Evolutionary conservation across 2,329 filamentous ascomycete species (phyloP).

Genomic region (Cladosporium phlei): DNA sequence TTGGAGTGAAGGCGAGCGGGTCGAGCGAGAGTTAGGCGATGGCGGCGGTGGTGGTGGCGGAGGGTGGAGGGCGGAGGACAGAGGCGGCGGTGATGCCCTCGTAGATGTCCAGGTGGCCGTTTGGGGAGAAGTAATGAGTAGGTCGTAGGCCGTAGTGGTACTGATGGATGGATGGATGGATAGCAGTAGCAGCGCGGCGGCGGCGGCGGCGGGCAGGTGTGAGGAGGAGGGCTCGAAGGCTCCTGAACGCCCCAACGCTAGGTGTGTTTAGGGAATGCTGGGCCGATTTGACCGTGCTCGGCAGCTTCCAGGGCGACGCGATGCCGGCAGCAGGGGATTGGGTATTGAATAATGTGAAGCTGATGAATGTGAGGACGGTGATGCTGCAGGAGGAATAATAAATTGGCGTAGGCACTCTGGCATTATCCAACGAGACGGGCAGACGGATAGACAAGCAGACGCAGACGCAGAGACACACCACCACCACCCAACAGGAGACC

Average conservation of each 20-base stretch:
- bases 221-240: slow-evolving; percentile 5
- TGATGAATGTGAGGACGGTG: background rate
- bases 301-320: slow-evolving; percentile 10
- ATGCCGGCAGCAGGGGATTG: background rate
- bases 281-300: slow-evolving; percentile 9
- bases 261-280: slow-evolving; percentile 13
- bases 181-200: background rate
- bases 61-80: background rate
- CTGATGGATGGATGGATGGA: background rate
- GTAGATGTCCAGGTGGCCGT: background rate
- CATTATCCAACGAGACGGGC: too few relatives aligned
- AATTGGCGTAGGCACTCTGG: too few relatives aligned
- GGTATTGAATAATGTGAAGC: too few relatives aligned
- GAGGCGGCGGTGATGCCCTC: background rate
- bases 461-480: too few relatives aligned
- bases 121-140: background rate
- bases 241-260: slow-evolving; percentile 12
- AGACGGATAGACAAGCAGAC: too few relatives aligned
- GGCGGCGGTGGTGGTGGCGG: background rate
- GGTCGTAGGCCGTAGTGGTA: background rate
- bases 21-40: slow-evolving; percentile 9
- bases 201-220: slow-evolving; percentile 10
- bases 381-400: background rate
- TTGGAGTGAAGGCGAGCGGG: background rate
- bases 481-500: too few relatives aligned